A percentile compares a stretch with the other conserved stretches of the same genome.
Conservation (phyloP, 2,329 filamentous ascomycete species). For the Aplosporella prunicola region DNA sequence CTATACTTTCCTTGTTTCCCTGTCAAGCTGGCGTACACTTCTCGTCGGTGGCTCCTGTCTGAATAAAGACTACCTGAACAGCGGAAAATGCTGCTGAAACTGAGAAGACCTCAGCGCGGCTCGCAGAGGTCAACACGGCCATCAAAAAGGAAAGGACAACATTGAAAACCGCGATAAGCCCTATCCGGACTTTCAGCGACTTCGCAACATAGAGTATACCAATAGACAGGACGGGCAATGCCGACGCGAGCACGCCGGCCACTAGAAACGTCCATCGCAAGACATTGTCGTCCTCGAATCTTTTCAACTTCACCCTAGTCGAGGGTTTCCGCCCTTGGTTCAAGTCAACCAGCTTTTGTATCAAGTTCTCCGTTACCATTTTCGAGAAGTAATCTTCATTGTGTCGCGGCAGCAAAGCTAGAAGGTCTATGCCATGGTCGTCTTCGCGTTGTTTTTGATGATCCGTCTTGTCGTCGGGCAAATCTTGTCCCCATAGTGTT, state of each 20-base stretch:
- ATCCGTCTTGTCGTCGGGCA: too few species aligned
- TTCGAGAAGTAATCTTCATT: background rate
- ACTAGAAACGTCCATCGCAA: background rate
- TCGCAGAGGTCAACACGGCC: background rate
- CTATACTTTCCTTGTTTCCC: too few species aligned
- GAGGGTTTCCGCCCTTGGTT: too few species aligned
- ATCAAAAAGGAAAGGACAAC: background rate
- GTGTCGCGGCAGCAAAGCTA: background rate
- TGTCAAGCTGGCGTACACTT: too few species aligned
- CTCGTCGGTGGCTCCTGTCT: too few species aligned
- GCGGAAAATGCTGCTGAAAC: slow-evolving; percentile 5
- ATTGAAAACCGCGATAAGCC: background rate
- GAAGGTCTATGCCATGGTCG: too few species aligned
- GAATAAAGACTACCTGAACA: slow-evolving; percentile 5
- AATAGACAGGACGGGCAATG: background rate
- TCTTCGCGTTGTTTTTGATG: too few species aligned
- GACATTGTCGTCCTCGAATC: background rate
- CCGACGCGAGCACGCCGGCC: background rate
- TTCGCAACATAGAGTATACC: background rate
- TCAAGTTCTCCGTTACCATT: background rate
- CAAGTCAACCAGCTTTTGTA: background rate
- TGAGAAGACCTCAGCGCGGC: slow-evolving; percentile 2
- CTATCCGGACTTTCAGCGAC: background rate
- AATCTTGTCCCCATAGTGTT: slow-evolving; percentile 7
- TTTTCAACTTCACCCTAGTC: background rate